phyloP scores from a whole-genome alignment of 495 filamentous ascomycete genomes.

The Penicillium fimorum region DNA sequence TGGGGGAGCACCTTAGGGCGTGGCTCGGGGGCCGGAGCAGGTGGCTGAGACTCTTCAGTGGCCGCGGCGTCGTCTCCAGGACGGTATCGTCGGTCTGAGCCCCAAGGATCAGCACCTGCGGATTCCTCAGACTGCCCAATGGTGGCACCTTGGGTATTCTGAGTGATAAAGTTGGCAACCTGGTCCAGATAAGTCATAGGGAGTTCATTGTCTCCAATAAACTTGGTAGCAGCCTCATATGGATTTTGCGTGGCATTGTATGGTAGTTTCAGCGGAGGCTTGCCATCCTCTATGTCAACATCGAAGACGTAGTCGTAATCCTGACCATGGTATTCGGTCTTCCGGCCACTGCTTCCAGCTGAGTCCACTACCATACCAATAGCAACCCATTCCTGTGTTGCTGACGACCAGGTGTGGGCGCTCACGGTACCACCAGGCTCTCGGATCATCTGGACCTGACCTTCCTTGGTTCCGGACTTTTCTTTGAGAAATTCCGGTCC shows the following conservation, averaged over 20 bases:
- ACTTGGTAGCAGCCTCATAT: slow-evolving; percentile 88
- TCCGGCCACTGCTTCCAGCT: slow-evolving; percentile 74
- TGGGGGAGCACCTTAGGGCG: slow-evolving; percentile 72
- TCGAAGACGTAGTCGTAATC: slow-evolving; percentile 99
- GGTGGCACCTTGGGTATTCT: slow-evolving; percentile 83
- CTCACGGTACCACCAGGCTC: slow-evolving; percentile 76
- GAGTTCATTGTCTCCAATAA: slow-evolving; percentile 86
- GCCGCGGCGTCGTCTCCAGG: slow-evolving; percentile 63
- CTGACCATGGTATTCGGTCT: slow-evolving; percentile 72
- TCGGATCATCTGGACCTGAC: slow-evolving; percentile 86
- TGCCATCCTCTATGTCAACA: slow-evolving; percentile 95
- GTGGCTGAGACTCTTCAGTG: slow-evolving; percentile 26
- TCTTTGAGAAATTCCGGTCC: slow-evolving; percentile 78
- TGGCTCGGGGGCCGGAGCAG: slow-evolving; percentile 32
- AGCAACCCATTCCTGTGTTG: slow-evolving; percentile 70
- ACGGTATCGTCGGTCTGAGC: slow-evolving; percentile 72
- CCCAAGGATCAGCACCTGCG: slow-evolving; percentile 67
- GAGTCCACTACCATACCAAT: slow-evolving; percentile 93
- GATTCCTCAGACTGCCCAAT: slow-evolving; percentile 58
- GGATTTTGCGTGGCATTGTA: slow-evolving; percentile 92
- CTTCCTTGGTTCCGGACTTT: slow-evolving; percentile 85
- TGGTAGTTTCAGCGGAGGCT: slow-evolving; percentile 88
- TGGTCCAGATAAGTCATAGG: slow-evolving; percentile 88
- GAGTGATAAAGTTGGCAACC: slow-evolving; percentile 88
- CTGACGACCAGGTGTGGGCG: slow-evolving; percentile 75